Conservation (phyloP, 176 grass and related monocot species). For the Tuctoria greenei region DNA sequence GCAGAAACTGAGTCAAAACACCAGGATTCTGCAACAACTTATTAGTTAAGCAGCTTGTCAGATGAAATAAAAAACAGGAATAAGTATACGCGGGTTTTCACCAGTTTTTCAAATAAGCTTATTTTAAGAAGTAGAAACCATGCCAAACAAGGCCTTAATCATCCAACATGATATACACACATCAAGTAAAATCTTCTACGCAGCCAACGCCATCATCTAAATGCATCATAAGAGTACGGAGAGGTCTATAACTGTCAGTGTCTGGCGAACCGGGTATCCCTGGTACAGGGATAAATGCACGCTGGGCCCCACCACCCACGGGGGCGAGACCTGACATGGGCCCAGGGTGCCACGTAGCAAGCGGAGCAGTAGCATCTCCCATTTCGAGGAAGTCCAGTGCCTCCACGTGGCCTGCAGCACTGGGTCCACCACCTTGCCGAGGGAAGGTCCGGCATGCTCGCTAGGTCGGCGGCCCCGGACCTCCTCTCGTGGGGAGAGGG, state of each 20-base stretch:
- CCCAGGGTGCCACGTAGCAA: too few relatives aligned
- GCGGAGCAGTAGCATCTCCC: too few relatives aligned
- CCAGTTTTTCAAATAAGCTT: not conserved
- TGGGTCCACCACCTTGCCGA: too few relatives aligned
- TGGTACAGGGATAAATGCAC: too few relatives aligned
- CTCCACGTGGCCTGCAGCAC: too few relatives aligned
- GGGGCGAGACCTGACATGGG: too few relatives aligned
- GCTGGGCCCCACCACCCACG: too few relatives aligned
- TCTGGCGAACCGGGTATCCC: too few relatives aligned
- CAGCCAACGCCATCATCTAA: not conserved
- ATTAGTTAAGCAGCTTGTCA: not conserved
- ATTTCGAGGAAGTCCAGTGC: too few relatives aligned
- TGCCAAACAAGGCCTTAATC: constrained; percentile 9
- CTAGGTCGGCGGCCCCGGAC: too few relatives aligned
- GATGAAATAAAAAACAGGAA: not conserved
- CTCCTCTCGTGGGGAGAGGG: too few relatives aligned
- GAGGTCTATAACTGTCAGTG: not conserved
- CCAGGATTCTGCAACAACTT: not conserved
- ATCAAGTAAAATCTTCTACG: not conserved
- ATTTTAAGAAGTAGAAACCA: not conserved
- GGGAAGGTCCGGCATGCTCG: too few relatives aligned
- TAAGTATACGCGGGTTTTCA: not conserved
- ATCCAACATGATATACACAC: not conserved
- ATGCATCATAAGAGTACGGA: not conserved
- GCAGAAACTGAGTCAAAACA: not conserved